Evolutionary conservation across 805 yeast genomes (phyloP).

Genomic region (Starmerella bombicola): DNA sequence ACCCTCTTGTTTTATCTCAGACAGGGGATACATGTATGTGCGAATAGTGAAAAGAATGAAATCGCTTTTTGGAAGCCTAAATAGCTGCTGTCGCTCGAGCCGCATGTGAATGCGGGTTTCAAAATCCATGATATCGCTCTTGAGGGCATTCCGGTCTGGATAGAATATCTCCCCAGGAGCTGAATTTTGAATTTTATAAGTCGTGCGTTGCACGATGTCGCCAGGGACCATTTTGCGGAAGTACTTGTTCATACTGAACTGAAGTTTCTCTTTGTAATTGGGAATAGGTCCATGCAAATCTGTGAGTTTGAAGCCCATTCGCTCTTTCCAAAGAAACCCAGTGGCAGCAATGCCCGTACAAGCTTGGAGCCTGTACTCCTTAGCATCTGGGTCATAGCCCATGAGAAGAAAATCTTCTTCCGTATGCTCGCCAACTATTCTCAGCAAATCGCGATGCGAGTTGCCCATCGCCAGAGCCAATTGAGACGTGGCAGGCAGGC

Average conservation of each 20-base stretch:
- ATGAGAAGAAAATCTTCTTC: constrained; percentile 56
- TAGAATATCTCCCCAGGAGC: constrained; percentile 41
- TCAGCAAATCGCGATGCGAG: constrained; percentile 1
- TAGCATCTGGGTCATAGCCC: constrained; percentile 33
- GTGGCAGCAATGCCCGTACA: constrained; percentile 54
- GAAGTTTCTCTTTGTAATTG: constrained; percentile 43
- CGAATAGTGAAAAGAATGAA: constrained; percentile 42
- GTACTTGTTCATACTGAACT: constrained; percentile 53
- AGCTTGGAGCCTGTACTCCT: constrained; percentile 40
- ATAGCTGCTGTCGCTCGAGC: constrained; percentile 47
- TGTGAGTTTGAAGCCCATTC: constrained; percentile 44
- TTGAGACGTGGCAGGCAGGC: constrained; percentile 7
- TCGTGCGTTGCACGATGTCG: constrained; percentile 48
- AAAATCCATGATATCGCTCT: constrained; percentile 29
- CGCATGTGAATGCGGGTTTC: constrained; percentile 39
- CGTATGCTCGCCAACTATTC: constrained; percentile 27
- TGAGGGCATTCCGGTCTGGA: constrained; percentile 34
- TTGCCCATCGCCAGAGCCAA: constrained; percentile 1
- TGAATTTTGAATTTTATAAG: constrained; percentile 52
- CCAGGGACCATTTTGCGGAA: constrained; percentile 44
- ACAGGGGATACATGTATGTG: constrained; percentile 46
- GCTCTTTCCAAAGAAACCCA: constrained; percentile 53
- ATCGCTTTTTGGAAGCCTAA: constrained; percentile 39
- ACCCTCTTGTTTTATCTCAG: constrained; percentile 36
- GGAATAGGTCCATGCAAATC: constrained; percentile 64